Evolutionary conservation across 2,329 filamentous ascomycete genomes (phyloP), one percentile per base, ranked within the genome.

Genomic region (Eutypella sp.): DNA sequence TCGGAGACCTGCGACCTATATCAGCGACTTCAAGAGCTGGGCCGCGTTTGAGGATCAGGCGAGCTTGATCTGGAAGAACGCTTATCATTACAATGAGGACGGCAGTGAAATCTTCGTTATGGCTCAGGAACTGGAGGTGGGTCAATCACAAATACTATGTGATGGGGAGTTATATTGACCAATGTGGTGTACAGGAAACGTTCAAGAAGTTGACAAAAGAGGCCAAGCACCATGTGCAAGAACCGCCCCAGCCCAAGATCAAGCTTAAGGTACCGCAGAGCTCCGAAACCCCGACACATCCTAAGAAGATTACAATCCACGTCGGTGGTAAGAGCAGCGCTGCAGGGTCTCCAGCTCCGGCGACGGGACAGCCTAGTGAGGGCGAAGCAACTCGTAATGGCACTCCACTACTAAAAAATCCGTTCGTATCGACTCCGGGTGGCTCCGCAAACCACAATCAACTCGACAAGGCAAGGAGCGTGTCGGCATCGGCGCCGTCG

Each of bases 21-120:
- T 75, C 4, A 82, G 74, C 41, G 82, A 89, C 40, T 89, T 90
- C 67, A 91, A 89, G 63, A 86, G 73, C 42, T 96, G 91, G 91
- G 77, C 82, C 46, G 77, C 82, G 1, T 89, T 96, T 54, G 89
- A 89, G 62, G 83, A 90, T 44, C 87, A 87, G 58, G 76, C 88
- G 11, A 87, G 83, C 57, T 76, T 88, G 43, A 82, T 96, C 37
- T 96, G 91, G 91, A 78, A 77, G 41, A 96, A 96, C 65, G 89
- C 90, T 0, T 86, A 83, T 58, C 85, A 85, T 48, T 96, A 92
- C 72, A 96, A 96, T 55, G 89, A 96, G 64, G 90, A 96, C 60
- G 87, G 85, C 4, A 96, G 91, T 59, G 85, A 89, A 15, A 91
- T 96, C 42, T 89, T 84, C 52, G 74, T 79, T 19, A 73, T 93